Evolutionary conservation across 768 basidiomycete genomes (phyloP), one percentile per base, ranked within the genome.

Genomic region (Lyophyllum semitale): DNA sequence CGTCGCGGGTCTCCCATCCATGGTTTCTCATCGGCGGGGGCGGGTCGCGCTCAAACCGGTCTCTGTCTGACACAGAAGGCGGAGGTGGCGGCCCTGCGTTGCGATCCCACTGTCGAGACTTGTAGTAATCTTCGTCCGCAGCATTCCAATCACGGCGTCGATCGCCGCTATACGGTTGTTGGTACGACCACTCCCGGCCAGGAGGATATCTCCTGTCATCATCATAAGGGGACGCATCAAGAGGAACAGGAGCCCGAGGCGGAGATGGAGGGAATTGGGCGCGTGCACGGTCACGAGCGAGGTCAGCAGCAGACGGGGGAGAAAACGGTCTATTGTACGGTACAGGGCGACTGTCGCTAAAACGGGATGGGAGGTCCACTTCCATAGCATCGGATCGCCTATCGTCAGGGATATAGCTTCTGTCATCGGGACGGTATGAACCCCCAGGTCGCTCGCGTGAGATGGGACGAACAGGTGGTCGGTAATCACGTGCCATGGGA

Each of bases 1-100:
- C 79, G 17, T 73, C 71, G 8, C 76, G 71, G n/a, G 69, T 64
- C 30, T 74, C 76, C 78, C 79, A 80, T 7, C 69, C 66, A 46
- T 67, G 61, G 48, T 65, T 62, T 29, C 69, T 64, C 0, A 66
- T 63, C 9, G 69, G 69, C 35, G 59, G 57, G 9, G 22, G 41
- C 12, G 40, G 64, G 12, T 73, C 73, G 30, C 75, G 69, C 5
- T 77, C 77, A 53, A 71, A 74, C 32, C 76, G 67, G 12, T 77
- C 71, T 57, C 71, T 65, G 8, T 76, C 74, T 12, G 59, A 33
- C 8, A 43, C 59, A 17, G 63, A 58, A 22, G 62, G 48, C 29
- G 63, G 56, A 7, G 64, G 60, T 30, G 66, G 63, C 18, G 55
- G 43, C 33, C 53, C 58, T n/a, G 41, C 33, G 0, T 60, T 65